Base-by-base conservation (phyloP, 179 eudicot genomes). In the Spinacia oleracea region DNA sequence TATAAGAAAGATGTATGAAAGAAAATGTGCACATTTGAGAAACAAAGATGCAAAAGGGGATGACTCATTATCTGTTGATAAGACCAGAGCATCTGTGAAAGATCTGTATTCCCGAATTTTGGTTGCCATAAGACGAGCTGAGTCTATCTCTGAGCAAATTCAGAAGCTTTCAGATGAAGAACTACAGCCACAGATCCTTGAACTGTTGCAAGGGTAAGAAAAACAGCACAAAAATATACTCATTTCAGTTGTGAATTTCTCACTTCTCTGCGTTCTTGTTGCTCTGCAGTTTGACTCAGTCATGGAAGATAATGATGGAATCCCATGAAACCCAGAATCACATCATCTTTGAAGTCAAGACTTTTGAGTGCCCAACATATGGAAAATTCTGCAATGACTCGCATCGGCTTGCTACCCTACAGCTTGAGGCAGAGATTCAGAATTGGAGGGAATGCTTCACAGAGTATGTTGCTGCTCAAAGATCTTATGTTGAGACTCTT, bases 131-230 rank as follows among this genome's bases (percentile, higher is more conserved):
- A 89, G 97, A 35, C 88, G 97, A 84, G 97, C 93, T 9, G 97
- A 95, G 83, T 89, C 97, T 20, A 91, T 95, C 66, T 91, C 98
- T 51, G 82, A 87, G 77, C 86, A 81, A 70, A 94, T 95, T 56
- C 97, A 95, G 81, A 93, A 91, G 77, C 88, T 95, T 62, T 85
- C 89, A 80, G 97, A 88, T 75, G 97, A 90, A 76, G 98, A 95
- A 75, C 81, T 95, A 58, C 92, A 91, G 55, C 98, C 98, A 50
- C 98, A 95, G 80, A 87, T 95, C 79, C 76, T 78, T 79, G 98
- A 93, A 81, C 82, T 95, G 27, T 80, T 95, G 79, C 92, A 93
- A 82, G 98, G 98, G 98, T 95, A 90, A 72, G 53, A 20, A 75
- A 50, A 32, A 11, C 59, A 66, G 11, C 40, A 8, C 1, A 29